Conservation (phyloP, 2,329 filamentous ascomycete species). For the Torrubiella hemipterigena region DNA sequence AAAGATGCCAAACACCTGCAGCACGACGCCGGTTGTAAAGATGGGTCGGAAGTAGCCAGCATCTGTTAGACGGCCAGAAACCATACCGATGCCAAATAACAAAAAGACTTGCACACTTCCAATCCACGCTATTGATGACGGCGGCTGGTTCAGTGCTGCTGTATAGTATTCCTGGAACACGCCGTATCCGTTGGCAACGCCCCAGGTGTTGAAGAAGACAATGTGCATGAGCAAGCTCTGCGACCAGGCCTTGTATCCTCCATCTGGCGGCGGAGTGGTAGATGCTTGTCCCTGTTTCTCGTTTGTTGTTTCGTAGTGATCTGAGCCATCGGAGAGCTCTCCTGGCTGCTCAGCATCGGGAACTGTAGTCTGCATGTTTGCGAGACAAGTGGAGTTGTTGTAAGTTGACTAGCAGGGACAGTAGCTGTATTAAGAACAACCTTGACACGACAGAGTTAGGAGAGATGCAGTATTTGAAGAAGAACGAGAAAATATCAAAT, state of each 20-base stretch:
- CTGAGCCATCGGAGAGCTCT: too few species aligned
- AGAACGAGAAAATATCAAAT: too few species aligned
- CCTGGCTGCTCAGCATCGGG: too few species aligned
- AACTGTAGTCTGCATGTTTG: too few species aligned
- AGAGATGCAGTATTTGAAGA: too few species aligned
- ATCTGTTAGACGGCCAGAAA: conserved; percentile 30
- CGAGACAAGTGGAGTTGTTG: too few species aligned
- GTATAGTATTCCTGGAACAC: conserved; percentile 34
- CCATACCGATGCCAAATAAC: conserved; percentile 25
- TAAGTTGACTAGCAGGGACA: too few species aligned
- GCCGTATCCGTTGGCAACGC: conserved; percentile 32
- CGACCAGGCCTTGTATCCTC: conserved; percentile 13
- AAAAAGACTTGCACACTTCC: conserved; percentile 31
- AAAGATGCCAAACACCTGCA: conserved; percentile 32
- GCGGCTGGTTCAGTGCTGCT: conserved; percentile 15
- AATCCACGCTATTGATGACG: conserved; percentile 30
- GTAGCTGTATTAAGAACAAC: too few species aligned
- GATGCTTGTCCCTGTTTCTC: too few species aligned
- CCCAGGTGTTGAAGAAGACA: conserved; percentile 31
- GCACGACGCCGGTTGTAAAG: conserved; percentile 22
- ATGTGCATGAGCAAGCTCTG: conserved; percentile 22
- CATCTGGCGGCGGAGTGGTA: conserved; percentile 8
- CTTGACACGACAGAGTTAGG: too few species aligned
- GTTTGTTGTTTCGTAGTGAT: too few species aligned
- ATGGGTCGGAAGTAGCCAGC: conserved; percentile 27